Evolutionary conservation across 148 eudicot genomes (phyloP).

Genomic region (Polygonum maritimum): DNA sequence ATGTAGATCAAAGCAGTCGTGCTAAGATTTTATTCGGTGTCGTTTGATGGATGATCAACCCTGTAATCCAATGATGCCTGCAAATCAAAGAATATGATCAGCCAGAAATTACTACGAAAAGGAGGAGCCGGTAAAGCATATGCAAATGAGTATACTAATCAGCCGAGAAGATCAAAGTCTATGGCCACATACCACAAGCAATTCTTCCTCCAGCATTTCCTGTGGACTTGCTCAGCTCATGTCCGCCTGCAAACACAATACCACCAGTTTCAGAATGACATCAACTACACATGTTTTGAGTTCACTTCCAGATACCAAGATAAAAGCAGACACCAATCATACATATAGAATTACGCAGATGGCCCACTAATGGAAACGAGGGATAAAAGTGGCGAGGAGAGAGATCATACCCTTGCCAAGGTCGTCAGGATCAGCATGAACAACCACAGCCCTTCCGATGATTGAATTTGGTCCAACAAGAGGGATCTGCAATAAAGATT

Average conservation of each 20-base stretch:
- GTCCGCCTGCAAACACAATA: slow-evolving; percentile 34
- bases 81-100: neutral
- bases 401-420: slow-evolving; percentile 65
- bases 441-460: slow-evolving; percentile 88
- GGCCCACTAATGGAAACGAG: neutral
- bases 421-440: slow-evolving; percentile 91
- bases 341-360: neutral
- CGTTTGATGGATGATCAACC: neutral
- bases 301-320: neutral
- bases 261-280: neutral
- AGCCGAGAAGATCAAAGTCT: neutral
- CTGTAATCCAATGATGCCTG: slow-evolving; percentile 7
- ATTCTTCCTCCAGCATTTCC: slow-evolving; percentile 80
- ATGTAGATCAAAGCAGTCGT: neutral
- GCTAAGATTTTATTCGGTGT: neutral
- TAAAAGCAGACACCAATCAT: neutral
- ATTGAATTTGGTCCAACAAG: slow-evolving; percentile 72
- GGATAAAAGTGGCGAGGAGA: neutral
- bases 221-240: slow-evolving; percentile 68
- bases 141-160: neutral
- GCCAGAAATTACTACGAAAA: too few species aligned
- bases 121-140: neutral
- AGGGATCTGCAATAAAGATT: slow-evolving; percentile 34
- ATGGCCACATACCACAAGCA: slow-evolving; percentile 52
- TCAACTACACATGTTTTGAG: neutral